A percentile compares a stretch with the other conserved stretches of the same genome.
Conservation (phyloP, 2,329 filamentous ascomycete species). For the Aureobasidium sp. region DNA sequence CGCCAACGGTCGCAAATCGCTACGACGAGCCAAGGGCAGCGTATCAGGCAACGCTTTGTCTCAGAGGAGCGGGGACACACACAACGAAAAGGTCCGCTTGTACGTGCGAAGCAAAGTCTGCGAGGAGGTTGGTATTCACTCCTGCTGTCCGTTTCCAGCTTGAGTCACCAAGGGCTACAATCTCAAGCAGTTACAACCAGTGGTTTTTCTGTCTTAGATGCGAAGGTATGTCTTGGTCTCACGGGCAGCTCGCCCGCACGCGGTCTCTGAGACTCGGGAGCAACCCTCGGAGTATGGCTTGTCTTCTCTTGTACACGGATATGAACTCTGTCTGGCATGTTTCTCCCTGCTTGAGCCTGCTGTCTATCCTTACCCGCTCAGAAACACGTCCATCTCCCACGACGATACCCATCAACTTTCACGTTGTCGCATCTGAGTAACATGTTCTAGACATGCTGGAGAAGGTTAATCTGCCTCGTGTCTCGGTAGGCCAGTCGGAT, state of each 20-base stretch:
- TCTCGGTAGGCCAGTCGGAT: neutral
- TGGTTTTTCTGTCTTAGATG: slow-evolving; percentile 1
- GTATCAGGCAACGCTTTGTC: slow-evolving; percentile 8
- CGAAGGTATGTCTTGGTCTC: slow-evolving; percentile 6
- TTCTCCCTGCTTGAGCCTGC: neutral
- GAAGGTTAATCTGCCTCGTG: slow-evolving; percentile 9
- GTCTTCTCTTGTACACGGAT: neutral
- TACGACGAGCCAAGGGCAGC: neutral
- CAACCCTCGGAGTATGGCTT: neutral
- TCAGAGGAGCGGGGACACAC: neutral
- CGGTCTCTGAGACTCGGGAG: slow-evolving; percentile 1
- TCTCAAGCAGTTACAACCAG: slow-evolving; percentile 3
- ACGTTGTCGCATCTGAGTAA: slow-evolving; percentile 13
- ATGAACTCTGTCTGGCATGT: slow-evolving; percentile 10
- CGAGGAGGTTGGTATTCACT: neutral
- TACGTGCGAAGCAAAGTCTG: neutral
- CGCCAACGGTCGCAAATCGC: neutral
- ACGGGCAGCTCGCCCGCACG: slow-evolving; percentile 8
- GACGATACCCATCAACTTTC: neutral
- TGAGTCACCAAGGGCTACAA: neutral
- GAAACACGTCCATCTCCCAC: neutral
- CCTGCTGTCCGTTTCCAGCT: neutral
- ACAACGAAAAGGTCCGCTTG: neutral
- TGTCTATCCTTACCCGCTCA: slow-evolving; percentile 13
- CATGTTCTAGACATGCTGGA: slow-evolving; percentile 12